Evolutionary conservation across 2,329 filamentous ascomycete species (phyloP).

Genomic region (Pseudogymnoascus sp.): DNA sequence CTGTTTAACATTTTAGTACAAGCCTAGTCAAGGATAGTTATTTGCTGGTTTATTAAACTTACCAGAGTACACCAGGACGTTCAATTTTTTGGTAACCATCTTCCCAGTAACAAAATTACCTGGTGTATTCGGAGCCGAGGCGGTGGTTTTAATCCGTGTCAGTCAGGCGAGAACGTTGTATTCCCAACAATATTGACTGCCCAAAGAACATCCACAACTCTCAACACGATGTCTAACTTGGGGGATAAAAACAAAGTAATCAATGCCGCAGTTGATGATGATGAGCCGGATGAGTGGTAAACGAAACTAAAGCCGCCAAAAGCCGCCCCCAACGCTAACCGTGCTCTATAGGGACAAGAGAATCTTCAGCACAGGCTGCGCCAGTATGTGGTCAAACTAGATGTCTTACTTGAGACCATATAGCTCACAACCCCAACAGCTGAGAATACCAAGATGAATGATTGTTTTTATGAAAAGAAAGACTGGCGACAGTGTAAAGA

Average conservation of each 20-base stretch:
- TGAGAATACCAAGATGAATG: slow-evolving; percentile 83
- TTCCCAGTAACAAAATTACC: not conserved
- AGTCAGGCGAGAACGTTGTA: slow-evolving; percentile 8
- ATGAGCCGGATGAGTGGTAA: slow-evolving; percentile 95
- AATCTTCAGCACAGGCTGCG: slow-evolving; percentile 92
- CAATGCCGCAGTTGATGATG: slow-evolving; percentile 50
- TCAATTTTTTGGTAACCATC: slow-evolving; percentile 65
- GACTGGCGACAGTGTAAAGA: slow-evolving; percentile 85
- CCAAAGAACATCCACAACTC: slow-evolving; percentile 6
- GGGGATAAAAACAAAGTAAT: slow-evolving; percentile 21
- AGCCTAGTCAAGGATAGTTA: not conserved
- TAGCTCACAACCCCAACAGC: slow-evolving; percentile 38
- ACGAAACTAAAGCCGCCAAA: slow-evolving; percentile 23
- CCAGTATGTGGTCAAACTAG: slow-evolving; percentile 47
- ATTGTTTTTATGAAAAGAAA: slow-evolving; percentile 93
- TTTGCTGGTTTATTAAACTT: slow-evolving; percentile 23
- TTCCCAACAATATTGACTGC: slow-evolving; percentile 13
- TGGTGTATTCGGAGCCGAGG: not conserved
- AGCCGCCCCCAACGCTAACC: slow-evolving; percentile 16
- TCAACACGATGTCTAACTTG: slow-evolving; percentile 22
- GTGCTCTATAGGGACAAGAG: slow-evolving; percentile 71
- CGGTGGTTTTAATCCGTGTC: not conserved
- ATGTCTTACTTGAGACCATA: not conserved
- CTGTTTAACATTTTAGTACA: slow-evolving; percentile 34
- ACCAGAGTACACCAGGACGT: slow-evolving; percentile 91